These are phyloP conservation scores for Ophiostoma quercus DNA, from an alignment of 2,329 filamentous ascomycete species.

Conservation along the genomic window DNA sequence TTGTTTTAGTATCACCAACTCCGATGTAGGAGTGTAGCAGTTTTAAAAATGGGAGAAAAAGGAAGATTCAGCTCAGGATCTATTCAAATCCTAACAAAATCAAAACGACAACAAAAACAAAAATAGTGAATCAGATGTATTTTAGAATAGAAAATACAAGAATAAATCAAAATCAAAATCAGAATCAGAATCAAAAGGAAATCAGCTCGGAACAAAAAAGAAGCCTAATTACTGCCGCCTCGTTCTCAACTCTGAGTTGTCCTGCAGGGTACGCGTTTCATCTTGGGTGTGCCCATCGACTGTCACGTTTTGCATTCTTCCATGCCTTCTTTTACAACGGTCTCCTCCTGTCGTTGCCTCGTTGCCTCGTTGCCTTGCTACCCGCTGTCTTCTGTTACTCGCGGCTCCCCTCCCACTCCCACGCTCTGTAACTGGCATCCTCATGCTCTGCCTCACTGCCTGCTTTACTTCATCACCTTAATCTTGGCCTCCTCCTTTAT, in stretches of 20 bases:
- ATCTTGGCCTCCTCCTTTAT: neutral
- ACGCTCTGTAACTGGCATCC: neutral
- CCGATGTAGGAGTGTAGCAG: neutral
- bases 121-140: too few relatives aligned
- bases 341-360: constrained; percentile 26
- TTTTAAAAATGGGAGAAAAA: neutral
- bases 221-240: constrained; percentile 32
- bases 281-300: constrained; percentile 38
- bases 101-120: too few relatives aligned
- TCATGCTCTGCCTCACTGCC: neutral
- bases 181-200: too few relatives aligned
- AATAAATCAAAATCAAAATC: too few relatives aligned
- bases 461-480: neutral
- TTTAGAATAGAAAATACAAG: too few relatives aligned
- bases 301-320: constrained; percentile 37
- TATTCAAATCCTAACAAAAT: too few relatives aligned
- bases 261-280: constrained; percentile 45
- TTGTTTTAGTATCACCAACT: neutral
- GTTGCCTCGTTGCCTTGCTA: constrained; percentile 36
- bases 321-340: neutral
- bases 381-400: neutral
- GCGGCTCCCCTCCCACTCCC: neutral
- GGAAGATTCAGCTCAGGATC: too few relatives aligned
- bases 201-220: too few relatives aligned
- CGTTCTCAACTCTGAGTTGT: constrained; percentile 32